Evolutionary conservation across 2,329 filamentous ascomycete genomes (phyloP), one percentile per base, ranked within the genome.

Genomic region (Stemphylium vesicarium): DNA sequence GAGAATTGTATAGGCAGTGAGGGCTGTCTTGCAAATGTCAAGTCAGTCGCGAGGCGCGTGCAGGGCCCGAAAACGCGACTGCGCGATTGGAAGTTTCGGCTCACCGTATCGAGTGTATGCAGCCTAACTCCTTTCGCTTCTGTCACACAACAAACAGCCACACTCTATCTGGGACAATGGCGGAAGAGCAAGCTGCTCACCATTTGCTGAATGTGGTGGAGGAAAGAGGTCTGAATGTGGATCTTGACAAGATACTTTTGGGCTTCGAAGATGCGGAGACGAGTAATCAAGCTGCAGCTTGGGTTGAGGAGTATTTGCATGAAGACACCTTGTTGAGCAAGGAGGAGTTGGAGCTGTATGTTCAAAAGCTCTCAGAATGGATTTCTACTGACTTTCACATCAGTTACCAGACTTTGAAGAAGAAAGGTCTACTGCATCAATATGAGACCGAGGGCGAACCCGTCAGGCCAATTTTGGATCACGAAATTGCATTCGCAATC

Each of bases 401-500:
- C 0, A 76, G 73, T 7, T 76, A 75, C 44, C 66, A 71, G 31
- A 65, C 64, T 3, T 40, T 76, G 36, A 66, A 65, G 51, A 72
- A 68, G 46, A 75, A 70, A 57, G 68, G 71, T 1, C 57, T 73
- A 3, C 47, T 68, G 16, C 65, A 70, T 50, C 71, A 71, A 51
- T 70, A 70, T 46, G 65, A 72, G 41, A 63, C 56, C 33, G 69
- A 72, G 16, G 59, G 67, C 15, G 66, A 68, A 29, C 63, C 66
- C 7, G 50, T 62, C 31, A 81, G 81, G 49, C 80, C 83, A 4
- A 72, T 89, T 40, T 75, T 79, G 12, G 86, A 90, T 53, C 77
- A 82, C 22, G 86, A 90, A 46, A 77, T 91, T 50, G 79, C 79
- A 48, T 73, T 78, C 36, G 88, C 88, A 13, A 85, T 89, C 44